Evolutionary conservation across 2,329 filamentous ascomycete species (phyloP).

Genomic region (Clathrospora elynae): DNA sequence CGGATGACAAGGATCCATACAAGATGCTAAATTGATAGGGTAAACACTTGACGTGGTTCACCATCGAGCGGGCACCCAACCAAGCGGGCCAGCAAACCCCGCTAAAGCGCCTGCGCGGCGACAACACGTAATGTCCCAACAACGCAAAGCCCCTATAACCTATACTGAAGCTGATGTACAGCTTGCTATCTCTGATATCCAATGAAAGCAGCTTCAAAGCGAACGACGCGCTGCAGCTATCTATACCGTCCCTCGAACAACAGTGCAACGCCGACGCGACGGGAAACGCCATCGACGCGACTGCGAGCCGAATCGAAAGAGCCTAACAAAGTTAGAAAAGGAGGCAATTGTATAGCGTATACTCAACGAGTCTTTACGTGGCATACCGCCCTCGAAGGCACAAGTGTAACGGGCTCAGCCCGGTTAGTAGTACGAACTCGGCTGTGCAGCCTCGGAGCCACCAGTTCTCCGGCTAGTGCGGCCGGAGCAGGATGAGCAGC

Average conservation of each 20-base stretch:
- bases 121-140: constrained; percentile 10
- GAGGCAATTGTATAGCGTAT: constrained; percentile 17
- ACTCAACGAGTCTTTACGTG: constrained; percentile 10
- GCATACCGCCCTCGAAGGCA: constrained; percentile 2
- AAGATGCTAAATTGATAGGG: too few species aligned
- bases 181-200: constrained; percentile 10
- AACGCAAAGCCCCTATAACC: neutral
- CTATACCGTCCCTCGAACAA: constrained; percentile 7
- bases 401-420: too few species aligned
- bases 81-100: neutral
- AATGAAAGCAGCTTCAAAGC: constrained; percentile 1
- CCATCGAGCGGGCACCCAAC: neutral
- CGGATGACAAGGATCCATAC: too few species aligned
- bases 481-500: too few species aligned
- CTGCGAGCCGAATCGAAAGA: constrained; percentile 19
- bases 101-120: neutral
- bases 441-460: too few species aligned
- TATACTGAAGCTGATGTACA: constrained; percentile 11
- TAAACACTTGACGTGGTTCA: constrained; percentile 8
- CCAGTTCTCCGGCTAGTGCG: too few species aligned
- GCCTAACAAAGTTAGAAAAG: constrained; percentile 21
- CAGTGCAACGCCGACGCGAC: neutral
- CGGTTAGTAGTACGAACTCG: too few species aligned
- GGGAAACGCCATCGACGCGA: constrained; percentile 13
- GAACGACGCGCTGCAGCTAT: constrained; percentile 1